Conservation (phyloP, 139 green algal species). For the Tetradesmus obliquus region DNA sequence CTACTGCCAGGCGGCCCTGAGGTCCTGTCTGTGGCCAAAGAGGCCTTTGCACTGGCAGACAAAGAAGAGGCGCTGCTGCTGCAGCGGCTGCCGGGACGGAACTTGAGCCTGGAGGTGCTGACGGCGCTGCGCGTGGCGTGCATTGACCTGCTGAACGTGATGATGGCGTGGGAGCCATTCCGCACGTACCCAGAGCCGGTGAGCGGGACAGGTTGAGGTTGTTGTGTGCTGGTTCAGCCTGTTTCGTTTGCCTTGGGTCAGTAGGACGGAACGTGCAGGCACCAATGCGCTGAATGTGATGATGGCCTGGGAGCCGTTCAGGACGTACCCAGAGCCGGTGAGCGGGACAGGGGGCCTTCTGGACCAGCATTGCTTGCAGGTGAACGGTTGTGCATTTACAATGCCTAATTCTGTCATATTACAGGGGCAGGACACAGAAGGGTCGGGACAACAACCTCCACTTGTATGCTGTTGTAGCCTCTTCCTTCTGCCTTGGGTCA, state of each 20-base stretch:
- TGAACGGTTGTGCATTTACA: too few relatives aligned
- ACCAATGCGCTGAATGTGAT: conserved; percentile 83
- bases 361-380: too few relatives aligned
- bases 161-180: conserved; percentile 79
- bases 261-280: conserved; percentile 51
- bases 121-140: conserved; percentile 75
- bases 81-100: conserved; percentile 42
- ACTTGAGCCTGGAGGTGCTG: conserved; percentile 61
- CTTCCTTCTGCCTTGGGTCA: too few relatives aligned
- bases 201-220: conserved; percentile 22
- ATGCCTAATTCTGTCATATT: too few relatives aligned
- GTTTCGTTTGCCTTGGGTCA: background rate
- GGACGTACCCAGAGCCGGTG: conserved; percentile 38
- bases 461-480: too few relatives aligned
- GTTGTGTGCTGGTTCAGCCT: background rate
- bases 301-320: conserved; percentile 78
- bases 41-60: conserved; percentile 62
- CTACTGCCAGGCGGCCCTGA: conserved; percentile 21
- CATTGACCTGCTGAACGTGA: conserved; percentile 84
- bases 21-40: conserved; percentile 40
- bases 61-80: conserved; percentile 53
- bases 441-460: too few relatives aligned
- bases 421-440: too few relatives aligned
- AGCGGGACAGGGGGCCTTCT: background rate
- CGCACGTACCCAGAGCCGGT: conserved; percentile 46